A percentile compares a stretch with the other conserved stretches of the same genome.
phyloP scores from a whole-genome alignment of 1,284 basidiomycete genomes.

The Singerocomus inundabilis region DNA sequence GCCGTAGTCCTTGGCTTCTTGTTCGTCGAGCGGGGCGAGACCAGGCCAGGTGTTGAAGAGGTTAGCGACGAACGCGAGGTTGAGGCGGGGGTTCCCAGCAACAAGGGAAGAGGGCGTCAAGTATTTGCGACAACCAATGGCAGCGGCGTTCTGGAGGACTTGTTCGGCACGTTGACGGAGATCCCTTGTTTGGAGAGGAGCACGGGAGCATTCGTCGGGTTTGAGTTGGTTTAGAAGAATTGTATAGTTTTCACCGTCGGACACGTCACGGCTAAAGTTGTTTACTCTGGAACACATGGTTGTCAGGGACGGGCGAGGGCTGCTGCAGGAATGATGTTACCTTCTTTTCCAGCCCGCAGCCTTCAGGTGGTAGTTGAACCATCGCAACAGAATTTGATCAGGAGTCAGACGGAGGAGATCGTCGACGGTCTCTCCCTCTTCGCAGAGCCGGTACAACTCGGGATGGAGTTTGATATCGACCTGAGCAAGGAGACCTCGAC shows the following conservation, averaged over 20 bases:
- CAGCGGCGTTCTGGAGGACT: constrained; percentile 91
- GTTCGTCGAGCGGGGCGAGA: constrained; percentile 88
- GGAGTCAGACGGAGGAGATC: constrained; percentile 92
- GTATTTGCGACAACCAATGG: constrained; percentile 95
- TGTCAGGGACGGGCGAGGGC: constrained; percentile 7
- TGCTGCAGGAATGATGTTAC: constrained; percentile 39
- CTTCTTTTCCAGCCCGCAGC: constrained; percentile 88
- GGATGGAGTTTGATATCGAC: constrained; percentile 99
- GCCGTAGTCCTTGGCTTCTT: constrained; percentile 80
- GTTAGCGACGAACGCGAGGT: constrained; percentile 98
- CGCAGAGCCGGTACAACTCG: constrained; percentile 92
- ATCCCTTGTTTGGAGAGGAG: constrained; percentile 86
- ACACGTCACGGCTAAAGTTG: constrained; percentile 96
- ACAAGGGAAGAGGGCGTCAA: constrained; percentile 90
- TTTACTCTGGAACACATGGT: constrained; percentile 62
- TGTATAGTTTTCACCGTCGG: constrained; percentile 97
- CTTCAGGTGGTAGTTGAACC: constrained; percentile 99
- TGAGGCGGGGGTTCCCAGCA: constrained; percentile 95
- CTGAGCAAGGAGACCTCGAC: constrained; percentile 88
- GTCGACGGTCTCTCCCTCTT: constrained; percentile 96
- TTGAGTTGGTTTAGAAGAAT: constrained; percentile 94
- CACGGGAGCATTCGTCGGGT: constrained; percentile 90
- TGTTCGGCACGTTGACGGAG: constrained; percentile 84
- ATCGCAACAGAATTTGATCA: constrained; percentile 93
- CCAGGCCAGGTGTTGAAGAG: constrained; percentile 98